Evolutionary conservation across 306 rosid species (phyloP), one percentile per base, ranked within the genome.

Genomic region (cucumber (Cucumis sativus)): DNA sequence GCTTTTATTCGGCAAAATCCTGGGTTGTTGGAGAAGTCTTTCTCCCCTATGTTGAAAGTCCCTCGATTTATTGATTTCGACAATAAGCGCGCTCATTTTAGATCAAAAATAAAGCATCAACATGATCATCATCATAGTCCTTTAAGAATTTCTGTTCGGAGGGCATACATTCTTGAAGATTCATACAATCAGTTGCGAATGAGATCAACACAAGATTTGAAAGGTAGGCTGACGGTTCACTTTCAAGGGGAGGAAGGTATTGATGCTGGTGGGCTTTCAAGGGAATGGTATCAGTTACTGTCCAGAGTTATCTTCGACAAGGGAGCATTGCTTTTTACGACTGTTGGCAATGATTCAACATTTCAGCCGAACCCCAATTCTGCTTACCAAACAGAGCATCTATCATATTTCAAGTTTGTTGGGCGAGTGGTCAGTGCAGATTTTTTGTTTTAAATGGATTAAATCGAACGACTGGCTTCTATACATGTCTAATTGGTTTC

Each of bases 221-320:
- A 90, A 86, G 98, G 98, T 61, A 88, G 98, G 86, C 85, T 94
- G 88, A 92, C 94, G 35, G 98, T 94, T 85, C 94, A 94, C 85
- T 94, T 94, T 78, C 98, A 94, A 94, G 98, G 98, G 85, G 98
- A 94, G 88, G 98, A 94, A 85, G 98, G 98, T 72, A 91, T 94
- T 16, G 98, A 94, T 83, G 98, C 98, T 0, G 98, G 98, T 78
- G 98, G 98, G 56, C 97, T 94, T 73, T 90, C 98, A 49, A 89
- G 98, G 88, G 98, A 94, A 80, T 94, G 98, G 98, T 94, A 94
- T 82, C 98, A 91, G 77, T 79, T 90, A 82, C 80, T 94, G 82
- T 94, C 98, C 69, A 86, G 98, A 80, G 97, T 94, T 79, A 94
- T 94, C 77, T 94, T 94, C 76, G 98, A 94, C 91, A 94, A 88